phyloP scores from a whole-genome alignment of 495 filamentous ascomycete species.

The Talaromyces nanjingensis region DNA sequence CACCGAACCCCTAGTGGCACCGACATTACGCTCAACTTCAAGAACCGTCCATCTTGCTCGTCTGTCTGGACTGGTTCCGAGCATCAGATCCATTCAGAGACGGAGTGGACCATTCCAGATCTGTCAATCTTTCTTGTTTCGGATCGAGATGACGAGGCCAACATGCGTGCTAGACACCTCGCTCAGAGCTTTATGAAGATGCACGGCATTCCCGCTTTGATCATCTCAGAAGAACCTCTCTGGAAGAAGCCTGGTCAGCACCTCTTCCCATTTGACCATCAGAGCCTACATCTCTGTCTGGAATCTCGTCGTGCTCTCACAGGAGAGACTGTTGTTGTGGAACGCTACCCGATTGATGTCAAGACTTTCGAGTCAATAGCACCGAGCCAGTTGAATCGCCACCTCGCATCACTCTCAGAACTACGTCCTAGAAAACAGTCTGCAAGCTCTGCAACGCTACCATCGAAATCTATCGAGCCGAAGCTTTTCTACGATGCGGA shows the following conservation, averaged over 20 bases:
- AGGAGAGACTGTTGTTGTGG: slow-evolving; percentile 42
- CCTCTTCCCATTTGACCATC: slow-evolving; percentile 39
- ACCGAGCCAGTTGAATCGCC: slow-evolving; percentile 65
- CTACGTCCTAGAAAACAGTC: slow-evolving; percentile 28
- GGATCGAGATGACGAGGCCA: slow-evolving; percentile 40
- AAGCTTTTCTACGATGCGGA: slow-evolving; percentile 18
- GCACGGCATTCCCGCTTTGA: slow-evolving; percentile 58
- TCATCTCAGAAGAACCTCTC: slow-evolving; percentile 56
- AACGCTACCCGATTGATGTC: slow-evolving; percentile 65
- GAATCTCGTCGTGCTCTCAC: slow-evolving; percentile 51
- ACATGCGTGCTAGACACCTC: slow-evolving; percentile 43
- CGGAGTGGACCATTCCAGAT: slow-evolving; percentile 61
- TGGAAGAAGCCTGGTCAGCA: slow-evolving; percentile 37
- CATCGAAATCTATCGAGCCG: slow-evolving; percentile 6
- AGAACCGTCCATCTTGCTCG: slow-evolving; percentile 43
- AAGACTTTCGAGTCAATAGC: slow-evolving; percentile 66
- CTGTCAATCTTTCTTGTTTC: slow-evolving; percentile 64
- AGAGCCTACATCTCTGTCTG: slow-evolving; percentile 60
- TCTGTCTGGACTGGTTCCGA: slow-evolving; percentile 40
- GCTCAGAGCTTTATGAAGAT: slow-evolving; percentile 58
- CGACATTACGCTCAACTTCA: slow-evolving; percentile 50
- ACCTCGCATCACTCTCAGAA: slow-evolving; percentile 60
- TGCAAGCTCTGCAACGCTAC: slow-evolving; percentile 18
- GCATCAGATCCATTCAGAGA: slow-evolving; percentile 37
- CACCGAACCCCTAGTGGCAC: slow-evolving; percentile 30